Evolutionary conservation across 805 yeast species (phyloP).

Genomic region (Yamadazyma nakazawae): DNA sequence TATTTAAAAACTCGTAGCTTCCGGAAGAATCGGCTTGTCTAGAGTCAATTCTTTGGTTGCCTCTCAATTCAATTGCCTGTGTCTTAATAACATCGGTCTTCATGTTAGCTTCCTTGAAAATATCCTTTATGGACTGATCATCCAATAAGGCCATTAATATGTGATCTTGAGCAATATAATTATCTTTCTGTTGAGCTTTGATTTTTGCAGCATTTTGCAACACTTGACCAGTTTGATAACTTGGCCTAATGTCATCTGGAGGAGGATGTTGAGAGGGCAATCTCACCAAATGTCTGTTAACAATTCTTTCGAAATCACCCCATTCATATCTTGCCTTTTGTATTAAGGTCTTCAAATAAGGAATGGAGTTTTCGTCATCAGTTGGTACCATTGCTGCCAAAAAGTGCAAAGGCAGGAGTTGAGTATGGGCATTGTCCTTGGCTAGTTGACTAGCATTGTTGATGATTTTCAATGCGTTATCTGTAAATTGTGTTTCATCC

Average conservation of each 20-base stretch:
- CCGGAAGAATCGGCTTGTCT: conserved; percentile 90
- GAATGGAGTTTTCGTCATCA: conserved; percentile 43
- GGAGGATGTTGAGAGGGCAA: conserved; percentile 88
- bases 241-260: conserved; percentile 74
- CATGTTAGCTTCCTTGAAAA: conserved; percentile 70
- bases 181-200: conserved; percentile 84
- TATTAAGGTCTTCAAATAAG: conserved; percentile 73
- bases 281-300: conserved; percentile 78
- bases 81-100: conserved; percentile 69
- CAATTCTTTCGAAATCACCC: conserved; percentile 70
- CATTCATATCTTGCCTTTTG: conserved; percentile 90
- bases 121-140: conserved; percentile 63
- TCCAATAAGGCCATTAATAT: conserved; percentile 79
- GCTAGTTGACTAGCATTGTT: conserved; percentile 81
- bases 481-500: conserved; percentile 84
- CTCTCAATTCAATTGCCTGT: conserved; percentile 79
- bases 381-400: conserved; percentile 85
- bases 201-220: conserved; percentile 72
- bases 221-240: conserved; percentile 73
- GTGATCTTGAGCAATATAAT: conserved; percentile 93
- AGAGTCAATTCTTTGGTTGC: conserved; percentile 87
- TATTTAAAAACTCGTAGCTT: conserved; percentile 75
- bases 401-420: conserved; percentile 82
- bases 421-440: conserved; percentile 77
- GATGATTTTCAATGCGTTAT: conserved; percentile 81